Evolutionary conservation across 495 filamentous ascomycete species (phyloP), one percentile per base, ranked within the genome.

Genomic region (Chaetomidium leptoderma): DNA sequence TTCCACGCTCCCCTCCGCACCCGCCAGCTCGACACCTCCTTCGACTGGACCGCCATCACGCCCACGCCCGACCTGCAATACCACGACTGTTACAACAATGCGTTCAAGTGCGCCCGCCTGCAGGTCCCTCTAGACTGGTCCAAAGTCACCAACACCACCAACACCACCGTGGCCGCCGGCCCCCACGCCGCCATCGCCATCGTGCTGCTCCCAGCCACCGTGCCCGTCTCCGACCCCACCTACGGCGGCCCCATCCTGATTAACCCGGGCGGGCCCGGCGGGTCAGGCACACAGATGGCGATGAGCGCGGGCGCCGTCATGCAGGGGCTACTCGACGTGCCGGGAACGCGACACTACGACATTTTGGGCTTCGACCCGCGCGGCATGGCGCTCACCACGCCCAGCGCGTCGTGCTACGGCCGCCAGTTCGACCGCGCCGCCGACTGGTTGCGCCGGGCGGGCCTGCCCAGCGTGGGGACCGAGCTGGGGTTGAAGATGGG

Each of bases 201-300:
- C 57, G 33, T 70, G 44, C 68, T 66, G 55, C 55, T 72, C 32
- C 66, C 73, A 39, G 66, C 75, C 52, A 17, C 65, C 27, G 73
- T 68, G 14, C 51, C 52, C 30, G 65, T 59, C 39, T 46, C 50
- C n/a, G 60, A 59, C 17, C 56, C 43, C 3, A 43, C 47, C 43
- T 76, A 64, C 53, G 64, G 60, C 54, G 76, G 69, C 6, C 71
- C 77, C 8, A 42, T 80, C 5, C 50, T 78, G 21, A 50, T 73
- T 57, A 80, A 80, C 60, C 75, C 75, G 10, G 74, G 72, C 45
- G 77, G 77, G 1, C 76, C 77, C 0, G 73, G 75, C 14, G 73
- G 72, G n/a, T 68, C 70, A 1, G 76, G 74, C 4, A 67, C 72
- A 1, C n/a, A 9, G 2, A 58, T 69, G 21, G 58, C 60, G 13